A percentile compares a stretch with the other conserved stretches of the same genome.
phyloP scores from a whole-genome alignment of 129 eudicot genomes.

The Apium graveolens region DNA sequence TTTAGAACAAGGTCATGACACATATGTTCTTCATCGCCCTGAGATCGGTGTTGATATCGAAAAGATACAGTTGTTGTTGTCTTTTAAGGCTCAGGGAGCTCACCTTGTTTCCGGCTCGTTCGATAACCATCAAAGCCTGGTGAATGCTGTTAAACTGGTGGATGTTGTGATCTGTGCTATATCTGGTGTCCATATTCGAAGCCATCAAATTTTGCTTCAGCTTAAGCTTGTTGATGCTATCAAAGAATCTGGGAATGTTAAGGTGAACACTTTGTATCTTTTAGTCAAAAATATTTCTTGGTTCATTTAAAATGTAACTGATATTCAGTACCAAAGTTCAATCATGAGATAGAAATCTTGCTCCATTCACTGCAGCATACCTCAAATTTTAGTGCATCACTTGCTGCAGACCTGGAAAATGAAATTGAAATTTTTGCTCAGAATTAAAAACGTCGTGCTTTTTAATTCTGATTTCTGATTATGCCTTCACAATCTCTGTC shows the following conservation, averaged over 20 bases:
- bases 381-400: too few relatives aligned
- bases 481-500: neutral
- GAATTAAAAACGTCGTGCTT: too few relatives aligned
- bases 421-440: too few relatives aligned
- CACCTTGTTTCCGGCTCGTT: constrained; percentile 51
- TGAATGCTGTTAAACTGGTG: constrained; percentile 61
- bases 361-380: too few relatives aligned
- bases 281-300: too few relatives aligned
- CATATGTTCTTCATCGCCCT: constrained; percentile 35
- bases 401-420: too few relatives aligned
- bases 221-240: constrained; percentile 88
- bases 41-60: constrained; percentile 60
- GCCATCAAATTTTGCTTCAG: constrained; percentile 61
- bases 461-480: neutral
- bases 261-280: constrained; percentile 31
- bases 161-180: constrained; percentile 73
- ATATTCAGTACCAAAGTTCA: too few relatives aligned
- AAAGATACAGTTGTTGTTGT: constrained; percentile 48
- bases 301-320: too few relatives aligned
- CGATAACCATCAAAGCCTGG: constrained; percentile 54
- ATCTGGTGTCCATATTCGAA: constrained; percentile 74
- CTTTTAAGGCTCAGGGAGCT: constrained; percentile 66
- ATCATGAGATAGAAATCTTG: too few relatives aligned
- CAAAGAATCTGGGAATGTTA: constrained; percentile 70
- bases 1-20: constrained; percentile 43